Evolutionary conservation across 768 basidiomycete genomes (phyloP), one percentile per base, ranked within the genome.

Genomic region (Leccinum broughii): DNA sequence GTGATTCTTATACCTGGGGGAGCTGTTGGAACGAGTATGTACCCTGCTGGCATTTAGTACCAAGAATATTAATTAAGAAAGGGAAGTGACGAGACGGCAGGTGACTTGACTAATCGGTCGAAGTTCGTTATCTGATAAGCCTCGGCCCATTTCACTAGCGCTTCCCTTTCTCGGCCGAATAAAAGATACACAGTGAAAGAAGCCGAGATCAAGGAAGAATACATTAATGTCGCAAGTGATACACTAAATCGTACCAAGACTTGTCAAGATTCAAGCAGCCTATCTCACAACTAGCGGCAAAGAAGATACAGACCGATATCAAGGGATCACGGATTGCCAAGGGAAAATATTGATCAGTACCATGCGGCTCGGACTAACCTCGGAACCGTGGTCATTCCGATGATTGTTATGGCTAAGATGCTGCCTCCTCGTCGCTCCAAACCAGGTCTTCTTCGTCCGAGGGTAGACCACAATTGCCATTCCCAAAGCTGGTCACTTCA

Each of bases 371-470:
- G 1, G 24, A 6, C 4, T 46, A 46, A 46, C 6, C 20, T 46
- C n/a, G 26, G 28, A 39, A 39, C 54, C 30, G 30, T 37, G 4
- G 14, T 37, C 22, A 26, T 35, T 10, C 32, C 30, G 35, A 37
- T 1, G 0, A 28, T 4, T 17, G 13, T 17, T 2, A 17, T 14
- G 34, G 51, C 51, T 67, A 67, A 13, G 62, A 52, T 4, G 30
- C 13, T 6, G 75, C 77, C 26, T 85, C 84, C 7, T 81, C 80
- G 54, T 83, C 84, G 30, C 79, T 83, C 80, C 78, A 82, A 20
- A 81, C 64, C 15, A 84, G 64, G 65, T 86, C 83, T 50, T 82
- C 83, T 62, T 82, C 83, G 54, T 80, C 78, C 7, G 70, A 72
- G 0, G 82, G 80, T 8, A 84, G 70, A 4, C 81, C 81, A 30